phyloP scores from a whole-genome alignment of 2,329 filamentous ascomycete genomes.

The Epichloe elymi region DNA sequence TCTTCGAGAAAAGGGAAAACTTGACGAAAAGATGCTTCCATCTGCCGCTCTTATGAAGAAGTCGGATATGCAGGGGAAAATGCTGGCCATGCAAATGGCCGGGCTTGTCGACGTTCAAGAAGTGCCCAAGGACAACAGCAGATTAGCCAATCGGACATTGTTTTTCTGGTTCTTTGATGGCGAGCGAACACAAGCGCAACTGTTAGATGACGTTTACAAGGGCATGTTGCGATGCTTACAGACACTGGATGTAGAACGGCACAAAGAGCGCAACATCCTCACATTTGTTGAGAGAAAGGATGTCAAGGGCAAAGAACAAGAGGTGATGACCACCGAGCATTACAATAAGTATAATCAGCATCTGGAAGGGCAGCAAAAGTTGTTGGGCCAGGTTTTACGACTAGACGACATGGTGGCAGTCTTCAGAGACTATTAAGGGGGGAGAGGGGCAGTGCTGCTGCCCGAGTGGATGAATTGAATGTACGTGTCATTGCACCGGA shows the following conservation, averaged over 20 bases:
- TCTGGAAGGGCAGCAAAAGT: conserved; percentile 53
- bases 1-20: conserved; percentile 71
- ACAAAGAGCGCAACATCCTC: conserved; percentile 58
- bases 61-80: conserved; percentile 69
- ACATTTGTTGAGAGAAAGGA: conserved; percentile 75
- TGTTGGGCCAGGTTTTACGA: conserved; percentile 66
- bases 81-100: conserved; percentile 73
- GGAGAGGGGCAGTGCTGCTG: neutral
- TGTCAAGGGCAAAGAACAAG: conserved; percentile 71
- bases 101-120: conserved; percentile 89
- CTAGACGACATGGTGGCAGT: conserved; percentile 77
- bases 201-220: conserved; percentile 78
- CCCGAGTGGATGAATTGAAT: neutral
- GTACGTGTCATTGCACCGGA: neutral
- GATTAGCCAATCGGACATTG: conserved; percentile 69
- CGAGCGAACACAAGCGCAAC: conserved; percentile 52
- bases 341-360: conserved; percentile 47
- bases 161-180: conserved; percentile 89
- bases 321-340: conserved; percentile 63
- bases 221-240: conserved; percentile 77
- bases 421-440: conserved; percentile 52
- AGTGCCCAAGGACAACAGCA: conserved; percentile 75
- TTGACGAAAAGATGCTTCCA: conserved; percentile 86
- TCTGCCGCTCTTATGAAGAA: conserved; percentile 73
- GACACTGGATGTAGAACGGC: conserved; percentile 63